A percentile compares a stretch with the other conserved stretches of the same genome.
These are phyloP conservation scores for Backusella australiensis DNA, from an alignment of 192 early-diverging fungal genomes.

Conservation along the genomic window DNA sequence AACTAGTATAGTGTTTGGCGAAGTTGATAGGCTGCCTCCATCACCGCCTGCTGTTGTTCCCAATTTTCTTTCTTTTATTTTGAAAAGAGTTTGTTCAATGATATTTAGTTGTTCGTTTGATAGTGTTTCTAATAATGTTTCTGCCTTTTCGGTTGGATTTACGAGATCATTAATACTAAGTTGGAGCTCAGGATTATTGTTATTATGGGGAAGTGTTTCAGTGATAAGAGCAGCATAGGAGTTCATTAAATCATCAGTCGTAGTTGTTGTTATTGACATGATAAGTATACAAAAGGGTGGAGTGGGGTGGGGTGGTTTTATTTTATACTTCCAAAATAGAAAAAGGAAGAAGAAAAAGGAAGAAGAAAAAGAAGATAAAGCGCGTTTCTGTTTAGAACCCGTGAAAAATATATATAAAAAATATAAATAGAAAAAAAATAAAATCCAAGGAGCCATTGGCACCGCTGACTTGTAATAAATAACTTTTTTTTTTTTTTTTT, in stretches of 20 bases:
- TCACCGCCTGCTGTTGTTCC: neutral
- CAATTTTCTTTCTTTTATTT: conserved; percentile 16
- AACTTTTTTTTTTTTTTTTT: neutral
- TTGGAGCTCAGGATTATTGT: conserved; percentile 13
- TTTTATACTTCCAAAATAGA: neutral
- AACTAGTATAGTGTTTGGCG: neutral
- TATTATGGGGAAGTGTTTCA: conserved; percentile 7
- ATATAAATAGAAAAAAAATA: neutral
- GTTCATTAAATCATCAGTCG: conserved; percentile 9
- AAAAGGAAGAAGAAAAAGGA: conserved; percentile 2
- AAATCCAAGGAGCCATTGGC: neutral
- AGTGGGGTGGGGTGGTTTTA: conserved; percentile 9
- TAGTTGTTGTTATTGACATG: conserved; percentile 8
- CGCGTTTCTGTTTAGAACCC: conserved; percentile 12
- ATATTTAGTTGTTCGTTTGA: conserved; percentile 18
- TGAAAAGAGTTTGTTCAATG: conserved; percentile 19
- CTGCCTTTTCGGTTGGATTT: conserved; percentile 18
- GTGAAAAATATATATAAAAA: neutral
- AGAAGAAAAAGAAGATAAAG: neutral
- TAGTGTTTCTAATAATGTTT: conserved; percentile 12
- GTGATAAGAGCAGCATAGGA: conserved; percentile 10
- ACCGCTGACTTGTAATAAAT: conserved; percentile 5
- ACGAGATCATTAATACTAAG: conserved; percentile 22
- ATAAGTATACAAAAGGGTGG: neutral
- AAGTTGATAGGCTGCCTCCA: neutral